A percentile compares a stretch with the other conserved stretches of the same genome.
Conservation (phyloP, 371 early-diverging fungal species). For the Rhizopus microsporus region DNA sequence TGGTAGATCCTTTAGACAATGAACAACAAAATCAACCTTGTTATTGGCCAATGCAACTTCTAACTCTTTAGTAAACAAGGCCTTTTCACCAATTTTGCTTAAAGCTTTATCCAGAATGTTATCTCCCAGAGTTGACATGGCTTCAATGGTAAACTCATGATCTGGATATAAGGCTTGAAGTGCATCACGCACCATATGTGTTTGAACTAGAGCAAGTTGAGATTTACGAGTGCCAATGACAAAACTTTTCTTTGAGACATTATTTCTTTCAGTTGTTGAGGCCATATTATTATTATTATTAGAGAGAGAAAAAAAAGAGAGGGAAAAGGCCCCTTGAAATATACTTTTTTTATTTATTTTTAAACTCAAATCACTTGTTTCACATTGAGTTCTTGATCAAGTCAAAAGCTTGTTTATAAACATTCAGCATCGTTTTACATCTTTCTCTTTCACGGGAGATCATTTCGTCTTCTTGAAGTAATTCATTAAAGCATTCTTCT, state of each 20-base stretch:
- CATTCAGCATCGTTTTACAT: constrained; percentile 78
- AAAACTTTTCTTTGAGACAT: neutral
- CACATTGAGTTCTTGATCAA: constrained; percentile 76
- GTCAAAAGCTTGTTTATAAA: constrained; percentile 82
- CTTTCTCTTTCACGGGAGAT: constrained; percentile 80
- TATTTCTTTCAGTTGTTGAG: neutral
- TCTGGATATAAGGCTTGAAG: constrained; percentile 52
- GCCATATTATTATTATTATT: too few species aligned
- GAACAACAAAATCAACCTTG: constrained; percentile 88
- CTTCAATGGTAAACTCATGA: constrained; percentile 58
- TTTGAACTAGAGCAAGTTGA: constrained; percentile 88
- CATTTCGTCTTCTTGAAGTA: constrained; percentile 84
- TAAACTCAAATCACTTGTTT: constrained; percentile 10
- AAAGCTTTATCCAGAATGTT: constrained; percentile 81
- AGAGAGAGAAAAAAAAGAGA: neutral
- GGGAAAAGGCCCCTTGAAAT: neutral
- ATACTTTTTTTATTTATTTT: constrained; percentile 2
- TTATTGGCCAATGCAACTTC: constrained; percentile 75
- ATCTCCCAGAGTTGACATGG: constrained; percentile 90
- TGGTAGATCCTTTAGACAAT: constrained; percentile 93
- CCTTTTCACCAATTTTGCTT: constrained; percentile 90
- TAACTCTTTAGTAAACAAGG: constrained; percentile 93
- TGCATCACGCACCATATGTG: constrained; percentile 67
- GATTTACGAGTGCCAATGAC: constrained; percentile 85
- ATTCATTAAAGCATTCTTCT: constrained; percentile 70